Base-by-base conservation (phyloP, 257 asterid genomes). In the Ilex aquifolium region DNA sequence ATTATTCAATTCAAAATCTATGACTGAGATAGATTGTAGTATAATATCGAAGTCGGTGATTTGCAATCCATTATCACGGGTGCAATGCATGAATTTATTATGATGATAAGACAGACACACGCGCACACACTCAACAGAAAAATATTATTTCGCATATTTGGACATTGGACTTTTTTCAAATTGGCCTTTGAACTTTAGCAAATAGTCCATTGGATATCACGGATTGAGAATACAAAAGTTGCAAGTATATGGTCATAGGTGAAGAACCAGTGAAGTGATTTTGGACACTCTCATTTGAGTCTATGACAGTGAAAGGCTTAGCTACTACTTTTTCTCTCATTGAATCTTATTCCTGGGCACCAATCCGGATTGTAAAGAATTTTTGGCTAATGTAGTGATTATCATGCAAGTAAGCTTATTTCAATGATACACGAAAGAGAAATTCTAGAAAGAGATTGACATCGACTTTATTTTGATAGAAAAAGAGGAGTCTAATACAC, bases 21-120 rank as follows among this genome's bases (percentile, higher is more conserved):
- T 21, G 27, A 21, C 27, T 21, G 1, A 21, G 27, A 21, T 21
- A 21, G 1, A 21, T 21, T 21, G 27, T 21, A 21, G 27, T 21
- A 21, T 21, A 21, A 21, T 21, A 21, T 21, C 27, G 27, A 21
- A 21, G 27, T 53, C 67, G 88, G 77, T 90, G 83, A 32, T 74
- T 85, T 12, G 91, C 94, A 7, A 60, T 85, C 62, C 90, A 88
- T 62, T 88, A 88, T 32, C 65, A 64, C 44, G 90, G 83, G 94
- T 4, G 65, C 63, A 13, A 64, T 85, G 77, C 91, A 88, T 12
- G 88, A 85, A 80, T 88, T 88, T 60, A 66, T 72, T 1, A 80
- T 73, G 87, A 85, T 1, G 94, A 85, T 68, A 76, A 49, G 66
- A 72, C 77, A 7, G 27, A 21, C 27, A 21, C 27, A 21, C 1